Evolutionary conservation across 768 basidiomycete genomes (phyloP).

Genomic region (Tylopilus intermedius): DNA sequence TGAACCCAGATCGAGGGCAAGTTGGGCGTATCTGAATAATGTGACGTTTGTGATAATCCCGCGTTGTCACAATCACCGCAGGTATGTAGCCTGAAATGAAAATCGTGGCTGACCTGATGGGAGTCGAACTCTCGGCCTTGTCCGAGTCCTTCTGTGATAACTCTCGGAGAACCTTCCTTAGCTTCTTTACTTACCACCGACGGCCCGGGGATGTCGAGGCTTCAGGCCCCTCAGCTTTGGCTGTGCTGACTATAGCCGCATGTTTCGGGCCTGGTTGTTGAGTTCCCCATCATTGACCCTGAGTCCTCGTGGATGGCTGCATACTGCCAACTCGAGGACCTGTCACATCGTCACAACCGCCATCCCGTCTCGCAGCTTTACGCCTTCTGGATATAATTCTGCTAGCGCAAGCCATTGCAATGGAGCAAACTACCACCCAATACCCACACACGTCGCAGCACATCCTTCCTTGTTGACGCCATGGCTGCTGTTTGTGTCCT

Average conservation of each 20-base stretch:
- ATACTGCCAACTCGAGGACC: too few relatives aligned
- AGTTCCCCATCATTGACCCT: too few relatives aligned
- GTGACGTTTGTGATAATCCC: not conserved
- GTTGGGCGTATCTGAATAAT: constrained; percentile 7
- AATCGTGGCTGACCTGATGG: too few relatives aligned
- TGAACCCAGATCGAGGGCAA: not conserved
- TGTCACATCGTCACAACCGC: constrained; percentile 3
- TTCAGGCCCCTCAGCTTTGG: too few relatives aligned
- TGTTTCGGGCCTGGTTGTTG: not conserved
- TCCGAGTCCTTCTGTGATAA: too few relatives aligned
- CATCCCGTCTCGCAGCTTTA: not conserved
- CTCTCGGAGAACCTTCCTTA: too few relatives aligned
- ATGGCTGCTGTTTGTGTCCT: constrained; percentile 9
- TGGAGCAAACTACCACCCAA: not conserved
- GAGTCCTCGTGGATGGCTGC: too few relatives aligned
- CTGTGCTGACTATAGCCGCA: not conserved
- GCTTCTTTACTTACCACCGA: too few relatives aligned
- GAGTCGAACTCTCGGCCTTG: too few relatives aligned
- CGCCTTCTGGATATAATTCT: constrained; percentile 9
- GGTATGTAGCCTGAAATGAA: too few relatives aligned
- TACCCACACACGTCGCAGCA: not conserved
- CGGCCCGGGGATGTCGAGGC: too few relatives aligned
- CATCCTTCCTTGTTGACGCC: not conserved
- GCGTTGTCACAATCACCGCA: too few relatives aligned
- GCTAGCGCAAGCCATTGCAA: not conserved